These are phyloP conservation scores for Moesziomyces sp. DNA, from an alignment of 1,284 basidiomycete species.

Conservation along the genomic window DNA sequence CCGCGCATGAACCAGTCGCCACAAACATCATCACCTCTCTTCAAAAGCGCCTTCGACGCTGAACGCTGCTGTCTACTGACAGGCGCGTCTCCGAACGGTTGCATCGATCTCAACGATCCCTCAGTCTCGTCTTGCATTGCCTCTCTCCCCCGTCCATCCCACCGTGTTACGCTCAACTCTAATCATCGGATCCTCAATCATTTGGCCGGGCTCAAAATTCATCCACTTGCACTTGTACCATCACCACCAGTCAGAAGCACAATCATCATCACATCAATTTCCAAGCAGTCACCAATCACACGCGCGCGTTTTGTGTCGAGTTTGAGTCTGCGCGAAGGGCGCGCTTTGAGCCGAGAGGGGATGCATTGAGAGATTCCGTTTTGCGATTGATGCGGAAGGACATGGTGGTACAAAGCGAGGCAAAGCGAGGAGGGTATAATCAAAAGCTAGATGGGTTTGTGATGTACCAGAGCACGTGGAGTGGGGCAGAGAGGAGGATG, in stretches of 20 bases:
- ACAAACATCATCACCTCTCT: not conserved
- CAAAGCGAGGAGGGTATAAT: slow-evolving; percentile 3
- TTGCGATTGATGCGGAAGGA: not conserved
- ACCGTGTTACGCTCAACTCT: slow-evolving; percentile 26
- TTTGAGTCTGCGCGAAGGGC: no score
- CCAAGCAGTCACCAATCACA: not conserved
- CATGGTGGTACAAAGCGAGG: not conserved
- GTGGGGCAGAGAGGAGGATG: slow-evolving; percentile 20
- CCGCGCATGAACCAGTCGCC: slow-evolving; percentile 5
- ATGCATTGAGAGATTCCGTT: not conserved
- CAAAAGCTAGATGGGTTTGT: slow-evolving; percentile 1
- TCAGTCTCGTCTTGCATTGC: not conserved
- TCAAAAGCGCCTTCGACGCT: slow-evolving; percentile 10
- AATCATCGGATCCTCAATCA: slow-evolving; percentile 4
- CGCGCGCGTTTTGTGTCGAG: not conserved
- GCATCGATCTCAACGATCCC: slow-evolving; percentile 33
- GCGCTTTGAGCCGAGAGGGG: not conserved
- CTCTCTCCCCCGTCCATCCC: slow-evolving; percentile 5
- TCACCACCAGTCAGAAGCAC: slow-evolving; percentile 6
- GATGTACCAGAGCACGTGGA: slow-evolving; percentile 25
- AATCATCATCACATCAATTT: not conserved
- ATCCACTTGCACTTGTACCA: slow-evolving; percentile 11
- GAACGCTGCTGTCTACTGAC: slow-evolving; percentile 1
- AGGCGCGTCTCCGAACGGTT: slow-evolving; percentile 23
- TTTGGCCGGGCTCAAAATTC: not conserved